Conservation (phyloP, 2,329 filamentous ascomycete genomes). For the Pezizomycotina sp. region DNA sequence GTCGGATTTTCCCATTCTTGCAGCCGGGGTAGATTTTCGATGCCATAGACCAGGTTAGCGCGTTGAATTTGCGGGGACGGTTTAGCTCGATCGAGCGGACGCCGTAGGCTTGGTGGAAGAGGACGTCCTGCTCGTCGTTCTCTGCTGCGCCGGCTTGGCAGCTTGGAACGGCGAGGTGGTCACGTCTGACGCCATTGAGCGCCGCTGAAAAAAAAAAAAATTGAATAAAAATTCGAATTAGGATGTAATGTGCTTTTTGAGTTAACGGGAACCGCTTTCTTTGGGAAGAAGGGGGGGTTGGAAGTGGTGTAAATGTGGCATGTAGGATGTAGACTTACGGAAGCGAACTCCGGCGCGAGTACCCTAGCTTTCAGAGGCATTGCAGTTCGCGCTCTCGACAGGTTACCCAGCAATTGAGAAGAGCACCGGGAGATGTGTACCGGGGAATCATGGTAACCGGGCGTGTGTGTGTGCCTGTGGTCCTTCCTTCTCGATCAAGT, state of each 20-base stretch:
- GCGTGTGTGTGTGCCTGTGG: too few species aligned
- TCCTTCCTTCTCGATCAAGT: too few species aligned
- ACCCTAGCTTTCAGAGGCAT: too few species aligned
- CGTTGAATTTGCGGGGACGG: conserved; percentile 78
- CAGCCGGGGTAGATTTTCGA: conserved; percentile 82
- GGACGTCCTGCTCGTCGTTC: conserved; percentile 70
- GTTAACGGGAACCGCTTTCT: not conserved
- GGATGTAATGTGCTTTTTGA: not conserved
- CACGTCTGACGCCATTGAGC: conserved; percentile 21
- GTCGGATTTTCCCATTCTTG: conserved; percentile 89
- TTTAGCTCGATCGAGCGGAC: conserved; percentile 88
- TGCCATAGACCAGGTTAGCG: conserved; percentile 85
- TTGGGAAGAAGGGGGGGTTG: too few species aligned
- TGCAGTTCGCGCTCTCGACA: too few species aligned
- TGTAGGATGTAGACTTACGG: too few species aligned
- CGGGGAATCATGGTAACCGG: too few species aligned
- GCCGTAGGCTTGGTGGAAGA: conserved; percentile 79
- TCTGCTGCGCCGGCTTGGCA: conserved; percentile 30
- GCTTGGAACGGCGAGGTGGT: conserved; percentile 29
- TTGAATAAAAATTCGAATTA: not conserved
- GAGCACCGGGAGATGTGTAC: too few species aligned
- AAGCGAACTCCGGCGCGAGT: too few species aligned
- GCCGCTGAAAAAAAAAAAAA: conserved; percentile 1
- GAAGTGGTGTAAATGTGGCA: too few species aligned
- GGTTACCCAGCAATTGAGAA: too few species aligned